Evolutionary conservation across 495 filamentous ascomycete genomes (phyloP).

Genomic region (Penicillium turbatum): DNA sequence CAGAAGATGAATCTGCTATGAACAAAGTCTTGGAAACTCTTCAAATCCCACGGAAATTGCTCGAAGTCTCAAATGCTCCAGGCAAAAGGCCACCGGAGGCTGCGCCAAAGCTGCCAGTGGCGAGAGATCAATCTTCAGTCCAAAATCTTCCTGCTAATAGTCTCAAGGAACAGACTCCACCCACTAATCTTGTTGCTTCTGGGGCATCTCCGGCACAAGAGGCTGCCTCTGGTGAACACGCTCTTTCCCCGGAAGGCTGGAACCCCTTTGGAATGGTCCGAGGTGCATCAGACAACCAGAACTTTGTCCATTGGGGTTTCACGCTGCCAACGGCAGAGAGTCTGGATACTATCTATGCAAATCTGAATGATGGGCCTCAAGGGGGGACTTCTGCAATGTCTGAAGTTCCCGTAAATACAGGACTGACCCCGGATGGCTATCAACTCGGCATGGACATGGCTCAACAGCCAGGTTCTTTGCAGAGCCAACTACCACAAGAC

Average conservation of each 20-base stretch:
- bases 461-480: conserved; percentile 30
- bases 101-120: not conserved
- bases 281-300: conserved; percentile 22
- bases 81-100: not conserved
- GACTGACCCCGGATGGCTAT: conserved; percentile 29
- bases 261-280: conserved; percentile 26
- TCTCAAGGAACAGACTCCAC: conserved; percentile 14
- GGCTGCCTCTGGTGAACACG: conserved; percentile 10
- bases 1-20: conserved; percentile 44
- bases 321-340: conserved; percentile 43
- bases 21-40: conserved; percentile 44
- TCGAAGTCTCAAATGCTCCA: conserved; percentile 7
- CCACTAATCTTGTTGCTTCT: conserved; percentile 3
- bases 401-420: conserved; percentile 20
- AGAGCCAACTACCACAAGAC: conserved; percentile 19
- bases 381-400: not conserved
- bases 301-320: conserved; percentile 36
- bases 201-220: conserved; percentile 16
- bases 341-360: conserved; percentile 38
- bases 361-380: conserved; percentile 23
- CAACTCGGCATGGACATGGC: conserved; percentile 34
- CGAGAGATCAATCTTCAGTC: conserved; percentile 11
- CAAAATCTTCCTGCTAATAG: conserved; percentile 15
- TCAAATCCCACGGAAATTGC: conserved; percentile 35
- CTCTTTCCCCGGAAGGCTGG: conserved; percentile 19